Base-by-base conservation (phyloP, 2,329 filamentous ascomycete species). In the Cucurbitaria berberidis region DNA sequence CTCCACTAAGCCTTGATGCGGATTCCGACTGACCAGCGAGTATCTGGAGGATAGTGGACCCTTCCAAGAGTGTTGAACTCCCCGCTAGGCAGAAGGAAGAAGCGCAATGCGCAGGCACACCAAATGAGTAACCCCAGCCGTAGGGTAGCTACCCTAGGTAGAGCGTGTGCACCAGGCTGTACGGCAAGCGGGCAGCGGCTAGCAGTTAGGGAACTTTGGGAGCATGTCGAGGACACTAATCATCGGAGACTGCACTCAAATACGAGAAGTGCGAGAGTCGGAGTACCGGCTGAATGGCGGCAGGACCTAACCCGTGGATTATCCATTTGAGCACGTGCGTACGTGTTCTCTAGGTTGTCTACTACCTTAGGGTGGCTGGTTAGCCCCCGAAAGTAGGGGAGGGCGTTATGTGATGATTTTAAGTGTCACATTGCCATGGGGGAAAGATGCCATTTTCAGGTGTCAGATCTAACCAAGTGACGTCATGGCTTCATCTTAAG, bases 101-200 rank as follows among this genome's bases (percentile, higher is more conserved):
- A 44, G 38, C 19, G 51, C 51, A 32, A 35, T 26, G 41, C 39
- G 48, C 35, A 53, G 43, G 18, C n/a, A 22, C 39, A 49, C 53
- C 38, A 52, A 59, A 44, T 26, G 22, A 43, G 50, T 27, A 53
- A 40, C 27, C 16, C 45, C 30, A 53, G 35, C 50, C 53, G 39
- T n/a, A 10, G 6, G 30, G 16, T 26, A 5, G 5, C 24, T 5
- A 9, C 24, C 24, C 43, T 16, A 29, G 38, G 19, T 35, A 18
- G 35, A 13, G 29, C 30, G 16, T 11, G 22, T 19, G 13, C 30
- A 13, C 13, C 16, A n/a, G 36, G 13, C 19, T 27, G 13, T 46
- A 38, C 35, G 29, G 30, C 18, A 21, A 42, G 40, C 40, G 40
- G 40, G 29, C 40, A 43, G 39, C 38, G 19, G 7, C 9, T 13